Evolutionary conservation across 2,329 filamentous ascomycete genomes (phyloP).

Genomic region (Grosmannia clavigera): DNA sequence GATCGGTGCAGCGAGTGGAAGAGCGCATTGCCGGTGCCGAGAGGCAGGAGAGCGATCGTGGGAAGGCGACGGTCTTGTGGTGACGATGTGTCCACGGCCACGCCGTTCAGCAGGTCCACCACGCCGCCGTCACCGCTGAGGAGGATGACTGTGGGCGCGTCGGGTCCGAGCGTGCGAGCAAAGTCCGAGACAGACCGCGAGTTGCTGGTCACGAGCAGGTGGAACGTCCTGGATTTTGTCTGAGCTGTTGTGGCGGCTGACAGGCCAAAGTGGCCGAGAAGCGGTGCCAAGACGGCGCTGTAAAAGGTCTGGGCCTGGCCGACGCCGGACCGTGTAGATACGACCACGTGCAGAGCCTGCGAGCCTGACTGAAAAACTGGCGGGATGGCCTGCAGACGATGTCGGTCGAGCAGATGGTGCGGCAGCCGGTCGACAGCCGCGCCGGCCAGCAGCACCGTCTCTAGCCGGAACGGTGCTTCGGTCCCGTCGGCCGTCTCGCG

Average conservation of each 20-base stretch:
- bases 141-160: conserved; percentile 48
- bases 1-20: conserved; percentile 52
- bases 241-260: conserved; percentile 6
- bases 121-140: conserved; percentile 82
- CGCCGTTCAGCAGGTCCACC: conserved; percentile 66
- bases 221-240: conserved; percentile 22
- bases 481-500: not conserved
- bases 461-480: conserved; percentile 11
- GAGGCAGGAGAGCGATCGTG: conserved; percentile 41
- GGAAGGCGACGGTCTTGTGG: conserved; percentile 17
- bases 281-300: conserved; percentile 38
- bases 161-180: conserved; percentile 21
- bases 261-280: conserved; percentile 37
- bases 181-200: conserved; percentile 53
- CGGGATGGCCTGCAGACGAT: conserved; percentile 26
- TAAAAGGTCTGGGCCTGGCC: conserved; percentile 45
- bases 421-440: conserved; percentile 17
- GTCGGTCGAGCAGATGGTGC: conserved; percentile 21
- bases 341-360: conserved; percentile 43
- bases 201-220: conserved; percentile 50
- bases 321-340: conserved; percentile 56
- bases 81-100: conserved; percentile 7
- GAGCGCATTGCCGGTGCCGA: conserved; percentile 54
- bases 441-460: conserved; percentile 13
- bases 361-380: conserved; percentile 5